A percentile compares a stretch with the other conserved stretches of the same genome.
Evolutionary conservation across 345 rosid species (phyloP).

Genomic region (Camelina sativa): DNA sequence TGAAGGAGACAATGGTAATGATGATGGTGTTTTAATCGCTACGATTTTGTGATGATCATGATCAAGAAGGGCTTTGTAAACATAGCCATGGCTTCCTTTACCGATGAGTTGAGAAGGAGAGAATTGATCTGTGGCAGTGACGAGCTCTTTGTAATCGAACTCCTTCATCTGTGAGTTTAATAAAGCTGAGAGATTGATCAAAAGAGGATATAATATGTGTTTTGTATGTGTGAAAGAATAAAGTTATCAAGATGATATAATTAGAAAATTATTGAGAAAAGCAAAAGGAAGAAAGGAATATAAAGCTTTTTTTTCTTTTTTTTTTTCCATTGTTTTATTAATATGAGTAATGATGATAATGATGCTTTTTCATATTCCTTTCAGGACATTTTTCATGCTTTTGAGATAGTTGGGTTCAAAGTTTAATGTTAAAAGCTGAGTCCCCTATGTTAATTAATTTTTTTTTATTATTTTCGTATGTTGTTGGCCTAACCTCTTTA

Average conservation of each 20-base stretch:
- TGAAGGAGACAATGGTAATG: slow-evolving; percentile 19
- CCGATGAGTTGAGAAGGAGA: slow-evolving; percentile 64
- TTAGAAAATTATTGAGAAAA: slow-evolving; percentile 45
- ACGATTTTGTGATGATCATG: slow-evolving; percentile 25
- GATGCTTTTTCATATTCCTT: slow-evolving; percentile 29
- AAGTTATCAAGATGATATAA: slow-evolving; percentile 23
- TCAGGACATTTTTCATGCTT: slow-evolving; percentile 47
- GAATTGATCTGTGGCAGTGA: slow-evolving; percentile 59
- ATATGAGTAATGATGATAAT: slow-evolving; percentile 34
- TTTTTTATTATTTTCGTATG: background rate
- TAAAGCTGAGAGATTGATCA: background rate
- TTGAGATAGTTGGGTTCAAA: slow-evolving; percentile 45
- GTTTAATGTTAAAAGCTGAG: slow-evolving; percentile 42
- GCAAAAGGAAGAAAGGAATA: slow-evolving; percentile 41
- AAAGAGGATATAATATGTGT: background rate
- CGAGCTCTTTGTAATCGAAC: slow-evolving; percentile 61
- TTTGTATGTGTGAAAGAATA: slow-evolving; percentile 8
- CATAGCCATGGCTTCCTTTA: slow-evolving; percentile 81
- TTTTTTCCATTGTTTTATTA: background rate
- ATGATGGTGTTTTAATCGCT: slow-evolving; percentile 63
- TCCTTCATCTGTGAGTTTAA: slow-evolving; percentile 21
- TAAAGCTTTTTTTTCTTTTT: slow-evolving; percentile 3
- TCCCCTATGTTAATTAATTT: slow-evolving; percentile 43
- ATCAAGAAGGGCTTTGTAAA: slow-evolving; percentile 51
- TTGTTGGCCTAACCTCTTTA: slow-evolving; percentile 22